Percentiles rank a stretch among this genome's conserved stretches.
Conservation (phyloP, 345 rosid species). For the Citrus mangshanensis region DNA sequence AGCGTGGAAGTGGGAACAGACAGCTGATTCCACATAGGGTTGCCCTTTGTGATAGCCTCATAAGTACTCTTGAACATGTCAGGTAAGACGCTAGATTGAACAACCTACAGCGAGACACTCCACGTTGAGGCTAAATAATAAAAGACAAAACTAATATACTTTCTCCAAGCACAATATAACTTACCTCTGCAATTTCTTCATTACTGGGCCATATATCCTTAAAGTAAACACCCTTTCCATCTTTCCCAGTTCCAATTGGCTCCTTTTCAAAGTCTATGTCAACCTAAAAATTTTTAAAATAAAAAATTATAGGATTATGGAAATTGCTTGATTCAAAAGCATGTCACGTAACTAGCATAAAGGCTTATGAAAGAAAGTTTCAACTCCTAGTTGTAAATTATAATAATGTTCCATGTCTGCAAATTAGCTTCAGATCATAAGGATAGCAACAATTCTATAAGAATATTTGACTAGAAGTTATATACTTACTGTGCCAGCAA, state of each 20-base stretch:
- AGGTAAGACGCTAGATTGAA: slow-evolving; percentile 68
- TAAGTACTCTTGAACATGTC: slow-evolving; percentile 79
- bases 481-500: slow-evolving; percentile 67
- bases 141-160: background rate
- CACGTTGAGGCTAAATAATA: background rate
- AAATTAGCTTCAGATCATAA: background rate
- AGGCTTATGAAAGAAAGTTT: background rate
- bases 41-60: slow-evolving; percentile 69
- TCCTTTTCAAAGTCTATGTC: slow-evolving; percentile 86
- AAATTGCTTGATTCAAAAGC: background rate
- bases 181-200: slow-evolving; percentile 74
- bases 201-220: slow-evolving; percentile 79
- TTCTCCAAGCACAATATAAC: background rate
- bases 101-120: slow-evolving; percentile 38
- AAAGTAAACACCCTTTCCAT: slow-evolving; percentile 60
- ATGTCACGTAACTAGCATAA: background rate
- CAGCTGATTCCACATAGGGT: slow-evolving; percentile 76
- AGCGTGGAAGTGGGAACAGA: slow-evolving; percentile 45
- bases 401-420: background rate
- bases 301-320: background rate
- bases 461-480: background rate
- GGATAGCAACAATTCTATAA: background rate
- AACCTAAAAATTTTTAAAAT: slow-evolving; percentile 39
- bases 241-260: slow-evolving; percentile 64
- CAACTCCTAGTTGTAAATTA: background rate